phyloP scores from a whole-genome alignment of 441 rosid genomes.

The Pelargonium citronellum region DNA sequence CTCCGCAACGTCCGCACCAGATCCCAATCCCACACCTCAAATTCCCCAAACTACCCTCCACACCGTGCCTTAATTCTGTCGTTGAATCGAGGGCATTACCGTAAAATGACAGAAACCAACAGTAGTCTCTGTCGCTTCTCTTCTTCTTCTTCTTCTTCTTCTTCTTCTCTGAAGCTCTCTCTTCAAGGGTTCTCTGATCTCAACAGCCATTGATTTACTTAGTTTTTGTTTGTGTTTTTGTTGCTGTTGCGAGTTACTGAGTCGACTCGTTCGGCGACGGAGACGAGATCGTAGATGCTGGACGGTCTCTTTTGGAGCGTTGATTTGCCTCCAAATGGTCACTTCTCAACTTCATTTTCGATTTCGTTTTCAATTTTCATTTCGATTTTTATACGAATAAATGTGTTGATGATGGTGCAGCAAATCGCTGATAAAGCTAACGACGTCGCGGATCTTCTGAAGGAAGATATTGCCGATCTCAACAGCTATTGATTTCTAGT shows the following conservation, averaged over 20 bases:
- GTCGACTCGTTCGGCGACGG: background rate
- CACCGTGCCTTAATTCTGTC: no score
- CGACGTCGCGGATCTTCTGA: slow-evolving; percentile 74
- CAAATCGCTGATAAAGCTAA: slow-evolving; percentile 68
- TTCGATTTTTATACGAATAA: no score
- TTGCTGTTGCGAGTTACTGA: background rate
- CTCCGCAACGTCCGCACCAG: no score
- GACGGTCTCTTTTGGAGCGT: slow-evolving; percentile 69
- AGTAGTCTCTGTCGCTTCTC: no score
- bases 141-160: no score
- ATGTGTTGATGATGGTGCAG: slow-evolving; percentile 27
- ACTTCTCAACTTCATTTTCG: slow-evolving; percentile 13
- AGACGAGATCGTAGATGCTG: slow-evolving; percentile 37
- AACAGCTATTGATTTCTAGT: slow-evolving; percentile 42
- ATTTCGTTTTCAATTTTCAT: no score
- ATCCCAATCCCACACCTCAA: no score
- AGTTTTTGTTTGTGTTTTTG: background rate
- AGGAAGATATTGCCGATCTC: slow-evolving; percentile 85
- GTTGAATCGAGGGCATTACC: background rate
- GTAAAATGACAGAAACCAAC: background rate
- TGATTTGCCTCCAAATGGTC: slow-evolving; percentile 71
- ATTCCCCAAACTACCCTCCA: no score
- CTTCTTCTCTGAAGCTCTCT: no score
- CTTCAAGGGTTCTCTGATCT: no score
- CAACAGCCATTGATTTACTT: background rate